Evolutionary conservation across 768 basidiomycete genomes (phyloP).

Genomic region (Rickenella mellea): DNA sequence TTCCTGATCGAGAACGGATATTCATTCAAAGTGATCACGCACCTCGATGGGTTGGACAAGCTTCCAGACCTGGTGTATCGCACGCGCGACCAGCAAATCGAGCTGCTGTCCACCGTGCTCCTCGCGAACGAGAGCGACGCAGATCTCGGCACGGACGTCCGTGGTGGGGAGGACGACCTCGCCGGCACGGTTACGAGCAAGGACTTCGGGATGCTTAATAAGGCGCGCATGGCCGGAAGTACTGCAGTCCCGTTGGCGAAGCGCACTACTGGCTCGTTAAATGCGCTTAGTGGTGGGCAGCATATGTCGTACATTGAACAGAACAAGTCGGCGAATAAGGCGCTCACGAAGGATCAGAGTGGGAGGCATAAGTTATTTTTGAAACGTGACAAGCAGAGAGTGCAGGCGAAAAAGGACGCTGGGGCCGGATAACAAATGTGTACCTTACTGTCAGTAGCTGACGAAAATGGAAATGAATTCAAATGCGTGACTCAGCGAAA

Average conservation of each 20-base stretch:
- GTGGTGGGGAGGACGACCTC: conserved; percentile 73
- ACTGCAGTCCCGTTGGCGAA: conserved; percentile 63
- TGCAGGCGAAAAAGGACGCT: conserved; percentile 11
- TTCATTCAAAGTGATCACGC: conserved; percentile 98
- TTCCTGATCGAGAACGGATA: conserved; percentile 99
- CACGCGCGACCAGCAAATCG: conserved; percentile 89
- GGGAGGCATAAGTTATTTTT: conserved; percentile 18
- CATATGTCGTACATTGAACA: conserved; percentile 92
- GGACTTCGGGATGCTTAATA: conserved; percentile 66
- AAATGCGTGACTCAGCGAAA: too few species aligned
- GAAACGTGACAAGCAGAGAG: conserved; percentile 16
- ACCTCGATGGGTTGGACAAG: conserved; percentile 84
- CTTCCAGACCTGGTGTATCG: conserved; percentile 87
- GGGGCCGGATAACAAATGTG: too few species aligned
- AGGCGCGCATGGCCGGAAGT: too few species aligned
- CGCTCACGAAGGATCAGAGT: conserved; percentile 36
- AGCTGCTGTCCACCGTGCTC: conserved; percentile 87
- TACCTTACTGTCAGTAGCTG: too few species aligned
- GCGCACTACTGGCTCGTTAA: conserved; percentile 73
- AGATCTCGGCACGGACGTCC: conserved; percentile 78
- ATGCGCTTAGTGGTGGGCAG: conserved; percentile 78
- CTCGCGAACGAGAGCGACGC: conserved; percentile 86
- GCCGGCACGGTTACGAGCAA: conserved; percentile 82
- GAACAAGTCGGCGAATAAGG: conserved; percentile 86
- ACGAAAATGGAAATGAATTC: too few species aligned